Percentiles rank a stretch among this genome's conserved stretches.
These are phyloP conservation scores for Boletus huronensis DNA, from an alignment of 768 basidiomycete genomes.

Conservation along the genomic window DNA sequence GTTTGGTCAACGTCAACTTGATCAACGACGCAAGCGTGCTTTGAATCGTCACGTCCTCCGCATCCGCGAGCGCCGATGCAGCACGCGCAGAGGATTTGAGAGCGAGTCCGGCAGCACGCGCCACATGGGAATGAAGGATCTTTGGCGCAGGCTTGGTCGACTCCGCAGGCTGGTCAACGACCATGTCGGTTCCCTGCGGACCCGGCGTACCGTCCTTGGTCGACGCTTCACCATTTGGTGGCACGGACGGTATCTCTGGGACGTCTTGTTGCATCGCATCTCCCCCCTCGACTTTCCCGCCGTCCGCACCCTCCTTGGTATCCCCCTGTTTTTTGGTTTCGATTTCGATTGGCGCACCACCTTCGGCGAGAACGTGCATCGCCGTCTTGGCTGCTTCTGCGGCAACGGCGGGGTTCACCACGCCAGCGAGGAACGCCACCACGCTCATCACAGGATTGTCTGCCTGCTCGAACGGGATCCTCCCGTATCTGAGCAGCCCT, in stretches of 20 bases:
- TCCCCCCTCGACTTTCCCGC: slow-evolving; percentile 44
- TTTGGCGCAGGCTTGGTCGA: slow-evolving; percentile 32
- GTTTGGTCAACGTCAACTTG: slow-evolving; percentile 78
- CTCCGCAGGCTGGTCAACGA: slow-evolving; percentile 40
- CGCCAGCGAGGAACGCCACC: slow-evolving; percentile 93
- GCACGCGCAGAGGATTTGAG: slow-evolving; percentile 87
- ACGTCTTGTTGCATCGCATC: slow-evolving; percentile 33
- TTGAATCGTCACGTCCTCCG: slow-evolving; percentile 80
- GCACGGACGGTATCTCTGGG: slow-evolving; percentile 4
- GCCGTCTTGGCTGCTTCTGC: slow-evolving; percentile 93
- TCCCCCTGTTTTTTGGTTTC: slow-evolving; percentile 23
- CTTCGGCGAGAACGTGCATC: slow-evolving; percentile 73
- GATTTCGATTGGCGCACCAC: slow-evolving; percentile 41
- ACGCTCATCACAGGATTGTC: slow-evolving; percentile 99
- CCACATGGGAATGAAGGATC: slow-evolving; percentile 69
- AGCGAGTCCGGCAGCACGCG: slow-evolving; percentile 81
- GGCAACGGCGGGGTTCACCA: slow-evolving; percentile 85
- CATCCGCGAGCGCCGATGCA: slow-evolving; percentile 72
- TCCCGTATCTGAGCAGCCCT: slow-evolving; percentile 70
- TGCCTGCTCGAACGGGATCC: slow-evolving; percentile 88
- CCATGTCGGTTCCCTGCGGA: slow-evolving; percentile 39
- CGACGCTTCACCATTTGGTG: slow-evolving; percentile 13
- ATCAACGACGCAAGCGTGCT: slow-evolving; percentile 79
- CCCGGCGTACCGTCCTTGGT: slow-evolving; percentile 14
- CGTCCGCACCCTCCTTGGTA: slow-evolving; percentile 33